phyloP scores from a whole-genome alignment of 768 basidiomycete species.

The Termitomyces sp. region DNA sequence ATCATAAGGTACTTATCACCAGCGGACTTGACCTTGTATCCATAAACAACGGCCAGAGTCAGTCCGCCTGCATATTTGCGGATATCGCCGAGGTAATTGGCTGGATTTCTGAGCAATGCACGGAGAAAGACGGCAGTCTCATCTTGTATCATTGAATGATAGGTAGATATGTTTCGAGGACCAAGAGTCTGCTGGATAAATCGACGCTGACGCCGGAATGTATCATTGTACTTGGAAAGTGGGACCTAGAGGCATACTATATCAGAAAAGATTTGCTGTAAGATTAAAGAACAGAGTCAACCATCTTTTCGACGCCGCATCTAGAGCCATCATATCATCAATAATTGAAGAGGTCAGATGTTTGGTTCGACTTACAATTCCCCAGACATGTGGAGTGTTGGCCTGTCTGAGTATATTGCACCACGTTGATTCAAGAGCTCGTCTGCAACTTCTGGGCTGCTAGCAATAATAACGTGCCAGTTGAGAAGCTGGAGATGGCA shows the following conservation, averaged over 20 bases:
- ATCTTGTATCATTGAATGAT: conserved; percentile 3
- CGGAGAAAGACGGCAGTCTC: conserved; percentile 9
- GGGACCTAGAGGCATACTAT: conserved; percentile 2
- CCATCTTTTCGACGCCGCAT: conserved; percentile 1
- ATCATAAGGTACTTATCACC: conserved; percentile 24
- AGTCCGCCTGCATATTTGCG: conserved; percentile 30
- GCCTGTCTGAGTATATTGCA: conserved; percentile 31
- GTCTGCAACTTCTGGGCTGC: conserved; percentile 26
- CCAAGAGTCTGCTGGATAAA: conserved; percentile 10
- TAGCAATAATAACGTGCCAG: conserved; percentile 26
- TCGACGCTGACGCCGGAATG: conserved; percentile 8
- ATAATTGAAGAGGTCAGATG: neutral
- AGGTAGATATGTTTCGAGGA: conserved; percentile 3
- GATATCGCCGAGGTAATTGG: conserved; percentile 7
- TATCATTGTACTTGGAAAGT: conserved; percentile 4
- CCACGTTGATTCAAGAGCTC: conserved; percentile 34
- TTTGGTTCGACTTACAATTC: conserved; percentile 8
- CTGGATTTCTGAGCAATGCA: neutral
- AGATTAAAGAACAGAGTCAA: neutral
- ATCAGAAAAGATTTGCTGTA: neutral
- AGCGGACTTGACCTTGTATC: conserved; percentile 28
- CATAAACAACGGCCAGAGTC: conserved; percentile 44
- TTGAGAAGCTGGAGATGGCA: conserved; percentile 24
- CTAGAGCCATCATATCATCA: neutral
- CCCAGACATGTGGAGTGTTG: conserved; percentile 8